A percentile compares a stretch with the other conserved stretches of the same genome.
phyloP scores from a whole-genome alignment of 208 protist genomes.

The Leishmania aethiopica region DNA sequence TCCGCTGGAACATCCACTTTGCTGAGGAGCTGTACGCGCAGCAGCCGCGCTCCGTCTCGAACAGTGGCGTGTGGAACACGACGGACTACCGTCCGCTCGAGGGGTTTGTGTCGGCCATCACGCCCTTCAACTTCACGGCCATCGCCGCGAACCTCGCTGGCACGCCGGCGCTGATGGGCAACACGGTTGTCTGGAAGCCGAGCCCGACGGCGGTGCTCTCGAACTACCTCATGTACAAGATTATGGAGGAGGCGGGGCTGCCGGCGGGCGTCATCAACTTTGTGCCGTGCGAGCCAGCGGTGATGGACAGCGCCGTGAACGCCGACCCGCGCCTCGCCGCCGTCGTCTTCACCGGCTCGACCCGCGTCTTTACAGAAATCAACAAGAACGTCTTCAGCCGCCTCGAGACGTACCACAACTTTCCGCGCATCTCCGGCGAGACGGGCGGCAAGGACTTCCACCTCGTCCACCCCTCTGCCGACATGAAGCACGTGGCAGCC shows the following conservation, averaged over 20 bases:
- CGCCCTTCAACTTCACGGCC: constrained; percentile 99
- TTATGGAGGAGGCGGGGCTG: constrained; percentile 95
- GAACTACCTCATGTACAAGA: constrained; percentile 95
- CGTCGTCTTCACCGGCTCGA: constrained; percentile 97
- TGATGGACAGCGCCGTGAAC: constrained; percentile 82
- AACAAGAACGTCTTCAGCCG: constrained; percentile 93
- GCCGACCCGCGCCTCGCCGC: constrained; percentile 87
- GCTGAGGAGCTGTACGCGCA: constrained; percentile 91
- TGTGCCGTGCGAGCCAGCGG: constrained; percentile 77
- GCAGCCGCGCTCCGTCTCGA: constrained; percentile 84
- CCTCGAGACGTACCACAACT: constrained; percentile 91
- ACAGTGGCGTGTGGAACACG: constrained; percentile 93
- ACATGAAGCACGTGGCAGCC: constrained; percentile 86
- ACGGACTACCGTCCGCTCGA: constrained; percentile 96
- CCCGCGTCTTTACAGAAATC: constrained; percentile 91
- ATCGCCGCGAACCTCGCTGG: constrained; percentile 96
- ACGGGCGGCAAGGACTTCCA: constrained; percentile 98
- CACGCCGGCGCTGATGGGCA: constrained; percentile 97
- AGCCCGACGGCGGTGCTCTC: constrained; percentile 87
- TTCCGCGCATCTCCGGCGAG: constrained; percentile 96
- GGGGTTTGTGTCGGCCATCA: constrained; percentile 95
- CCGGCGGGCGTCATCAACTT: constrained; percentile 97
- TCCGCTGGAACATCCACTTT: constrained; percentile 95
- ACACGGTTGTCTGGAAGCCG: constrained; percentile 97
- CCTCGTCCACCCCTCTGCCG: constrained; percentile 91